These are phyloP conservation scores for Solanum hybrid DNA, from an alignment of 305 asterid species.

Conservation along the genomic window DNA sequence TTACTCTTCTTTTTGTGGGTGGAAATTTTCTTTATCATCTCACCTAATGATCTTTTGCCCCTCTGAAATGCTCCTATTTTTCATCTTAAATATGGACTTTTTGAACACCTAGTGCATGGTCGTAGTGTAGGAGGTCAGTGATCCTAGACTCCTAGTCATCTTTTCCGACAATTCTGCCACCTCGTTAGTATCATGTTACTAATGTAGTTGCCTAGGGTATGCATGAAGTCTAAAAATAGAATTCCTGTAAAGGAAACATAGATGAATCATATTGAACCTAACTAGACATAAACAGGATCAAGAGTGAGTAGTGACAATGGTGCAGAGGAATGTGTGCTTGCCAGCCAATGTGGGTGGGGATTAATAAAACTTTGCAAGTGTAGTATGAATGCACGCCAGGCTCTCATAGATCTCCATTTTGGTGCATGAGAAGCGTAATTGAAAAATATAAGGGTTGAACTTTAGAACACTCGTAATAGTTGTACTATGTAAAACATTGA, in stretches of 20 bases:
- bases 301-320: neutral
- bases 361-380: neutral
- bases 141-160: neutral
- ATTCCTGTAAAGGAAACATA: neutral
- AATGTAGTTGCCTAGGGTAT: neutral
- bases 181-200: neutral
- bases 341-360: neutral
- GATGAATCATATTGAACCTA: neutral
- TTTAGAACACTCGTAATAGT: neutral
- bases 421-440: neutral
- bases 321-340: neutral
- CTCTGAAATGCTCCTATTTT: neutral
- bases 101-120: neutral
- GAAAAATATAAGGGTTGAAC: neutral
- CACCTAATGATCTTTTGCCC: neutral
- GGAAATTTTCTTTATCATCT: neutral
- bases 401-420: neutral
- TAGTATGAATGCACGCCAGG: neutral
- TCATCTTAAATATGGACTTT: neutral
- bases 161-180: neutral
- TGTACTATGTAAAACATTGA: neutral
- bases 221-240: neutral
- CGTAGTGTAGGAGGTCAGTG: neutral
- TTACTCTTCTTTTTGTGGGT: neutral
- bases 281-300: neutral